Evolutionary conservation across 345 rosid species (phyloP).

Genomic region (Citrus cavaleriei): DNA sequence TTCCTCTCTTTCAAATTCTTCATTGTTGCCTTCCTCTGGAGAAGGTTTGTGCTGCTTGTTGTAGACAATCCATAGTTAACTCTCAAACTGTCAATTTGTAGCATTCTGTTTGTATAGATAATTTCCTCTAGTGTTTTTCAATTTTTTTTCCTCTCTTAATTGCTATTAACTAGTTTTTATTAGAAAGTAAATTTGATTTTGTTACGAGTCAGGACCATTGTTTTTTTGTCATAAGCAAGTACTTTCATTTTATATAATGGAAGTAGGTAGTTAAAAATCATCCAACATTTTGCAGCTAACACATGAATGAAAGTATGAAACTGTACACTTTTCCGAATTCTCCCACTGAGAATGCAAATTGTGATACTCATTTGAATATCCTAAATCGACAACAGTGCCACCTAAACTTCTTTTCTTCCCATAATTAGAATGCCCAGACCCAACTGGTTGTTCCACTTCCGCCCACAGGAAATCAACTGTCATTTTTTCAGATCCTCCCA

Average conservation of each 20-base stretch:
- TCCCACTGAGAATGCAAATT: conserved; percentile 39
- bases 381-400: conserved; percentile 16
- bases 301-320: neutral
- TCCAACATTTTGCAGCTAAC: neutral
- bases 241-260: neutral
- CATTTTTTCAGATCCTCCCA: conserved; percentile 30
- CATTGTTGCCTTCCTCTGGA: neutral
- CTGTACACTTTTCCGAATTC: neutral
- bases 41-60: conserved; percentile 7
- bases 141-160: neutral
- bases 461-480: conserved; percentile 52
- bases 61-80: neutral
- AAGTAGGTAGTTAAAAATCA: neutral
- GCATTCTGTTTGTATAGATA: conserved; percentile 6
- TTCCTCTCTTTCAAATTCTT: neutral
- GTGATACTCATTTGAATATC: conserved; percentile 19
- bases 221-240: neutral
- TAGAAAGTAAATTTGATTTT: neutral
- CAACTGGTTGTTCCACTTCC: conserved; percentile 20
- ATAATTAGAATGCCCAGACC: conserved; percentile 14
- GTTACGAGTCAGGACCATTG: neutral
- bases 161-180: neutral
- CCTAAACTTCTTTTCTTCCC: conserved; percentile 23
- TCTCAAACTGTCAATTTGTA: neutral
- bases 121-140: neutral